These are phyloP conservation scores for Aspergillus calidoustus DNA, from an alignment of 2,329 filamentous ascomycete species.

Conservation along the genomic window DNA sequence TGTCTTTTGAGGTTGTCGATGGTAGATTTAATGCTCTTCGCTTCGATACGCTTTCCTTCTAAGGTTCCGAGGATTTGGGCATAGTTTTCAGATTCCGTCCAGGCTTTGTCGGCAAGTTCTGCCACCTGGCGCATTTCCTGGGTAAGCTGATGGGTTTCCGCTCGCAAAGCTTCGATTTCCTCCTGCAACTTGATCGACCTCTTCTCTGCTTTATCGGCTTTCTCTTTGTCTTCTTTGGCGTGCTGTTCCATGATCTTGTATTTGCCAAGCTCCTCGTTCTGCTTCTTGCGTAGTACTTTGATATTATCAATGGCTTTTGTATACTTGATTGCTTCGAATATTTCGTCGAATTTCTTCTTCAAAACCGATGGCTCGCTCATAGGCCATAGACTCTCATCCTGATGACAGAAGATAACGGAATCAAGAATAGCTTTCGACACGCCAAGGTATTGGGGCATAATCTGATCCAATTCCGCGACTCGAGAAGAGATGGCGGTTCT, in stretches of 20 bases:
- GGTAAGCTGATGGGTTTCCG: conserved; percentile 65
- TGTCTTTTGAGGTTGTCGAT: conserved; percentile 72
- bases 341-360: conserved; percentile 96
- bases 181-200: conserved; percentile 66
- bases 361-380: conserved; percentile 83
- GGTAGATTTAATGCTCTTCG: conserved; percentile 70
- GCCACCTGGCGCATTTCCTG: conserved; percentile 49
- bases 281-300: conserved; percentile 80
- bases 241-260: conserved; percentile 76
- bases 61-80: conserved; percentile 75
- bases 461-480: conserved; percentile 77
- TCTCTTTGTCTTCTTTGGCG: conserved; percentile 82
- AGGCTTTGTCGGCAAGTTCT: conserved; percentile 66
- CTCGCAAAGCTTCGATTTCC: conserved; percentile 62
- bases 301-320: conserved; percentile 97
- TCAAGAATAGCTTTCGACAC: conserved; percentile 90
- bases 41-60: conserved; percentile 75
- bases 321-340: conserved; percentile 96
- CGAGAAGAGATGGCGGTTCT: conserved; percentile 77
- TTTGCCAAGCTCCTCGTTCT: conserved; percentile 74
- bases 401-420: conserved; percentile 96
- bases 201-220: conserved; percentile 73
- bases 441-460: conserved; percentile 84
- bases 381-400: conserved; percentile 97
- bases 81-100: conserved; percentile 73